Conservation (phyloP, 2,329 filamentous ascomycete genomes). For the Pezicula neosporulosa region DNA sequence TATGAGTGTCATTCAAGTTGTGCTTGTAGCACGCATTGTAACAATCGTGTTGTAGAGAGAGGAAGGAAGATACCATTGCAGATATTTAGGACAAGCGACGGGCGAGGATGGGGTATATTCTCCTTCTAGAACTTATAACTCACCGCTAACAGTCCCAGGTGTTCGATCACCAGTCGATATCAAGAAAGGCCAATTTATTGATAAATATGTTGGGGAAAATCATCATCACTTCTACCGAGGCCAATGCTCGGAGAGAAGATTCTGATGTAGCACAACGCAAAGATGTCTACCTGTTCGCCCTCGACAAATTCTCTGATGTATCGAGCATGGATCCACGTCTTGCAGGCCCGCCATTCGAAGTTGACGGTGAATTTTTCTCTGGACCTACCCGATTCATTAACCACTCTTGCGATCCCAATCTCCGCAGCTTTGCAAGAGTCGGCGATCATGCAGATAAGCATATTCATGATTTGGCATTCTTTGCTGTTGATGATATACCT, state of each 20-base stretch:
- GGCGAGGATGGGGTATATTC: constrained; percentile 68
- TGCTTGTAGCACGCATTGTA: constrained; percentile 59
- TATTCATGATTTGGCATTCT: constrained; percentile 74
- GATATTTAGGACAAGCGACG: constrained; percentile 69
- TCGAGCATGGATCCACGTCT: constrained; percentile 53
- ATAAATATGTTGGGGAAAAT: constrained; percentile 74
- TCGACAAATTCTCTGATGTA: constrained; percentile 73
- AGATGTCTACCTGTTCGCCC: constrained; percentile 73
- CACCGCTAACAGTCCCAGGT: constrained; percentile 35
- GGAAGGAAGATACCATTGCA: constrained; percentile 69
- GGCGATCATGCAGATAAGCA: constrained; percentile 72
- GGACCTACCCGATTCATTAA: constrained; percentile 81
- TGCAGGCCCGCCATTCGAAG: constrained; percentile 52
- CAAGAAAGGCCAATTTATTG: constrained; percentile 72
- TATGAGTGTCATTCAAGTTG: constrained; percentile 80
- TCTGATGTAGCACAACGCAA: constrained; percentile 59
- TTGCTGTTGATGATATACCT: constrained; percentile 64
- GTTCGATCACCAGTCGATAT: constrained; percentile 64
- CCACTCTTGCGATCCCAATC: constrained; percentile 76
- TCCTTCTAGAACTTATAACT: background rate
- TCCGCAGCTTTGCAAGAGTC: constrained; percentile 75
- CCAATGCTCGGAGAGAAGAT: constrained; percentile 57
- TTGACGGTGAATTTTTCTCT: constrained; percentile 73
- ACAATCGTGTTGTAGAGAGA: constrained; percentile 73
- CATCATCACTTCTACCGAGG: constrained; percentile 62